A percentile compares a stretch with the other conserved stretches of the same genome.
phyloP scores from a whole-genome alignment of 139 green algal species.

The Closterium sp. region DNA sequence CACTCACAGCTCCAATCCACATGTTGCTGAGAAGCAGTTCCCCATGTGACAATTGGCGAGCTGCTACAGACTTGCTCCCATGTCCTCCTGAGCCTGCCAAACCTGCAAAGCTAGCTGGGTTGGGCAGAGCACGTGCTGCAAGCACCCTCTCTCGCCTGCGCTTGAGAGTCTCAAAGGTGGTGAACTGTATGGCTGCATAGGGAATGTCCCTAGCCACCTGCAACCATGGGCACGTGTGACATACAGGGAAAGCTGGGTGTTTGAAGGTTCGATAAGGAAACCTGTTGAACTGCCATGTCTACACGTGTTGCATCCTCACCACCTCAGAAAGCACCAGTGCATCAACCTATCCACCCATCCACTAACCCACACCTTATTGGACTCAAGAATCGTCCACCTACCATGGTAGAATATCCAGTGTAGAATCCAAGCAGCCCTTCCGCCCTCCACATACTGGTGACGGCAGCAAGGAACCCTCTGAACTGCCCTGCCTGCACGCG shows the following conservation, averaged over 20 bases:
- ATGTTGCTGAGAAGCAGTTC: slow-evolving; percentile 35
- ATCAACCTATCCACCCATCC: not conserved
- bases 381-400: not conserved
- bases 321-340: not conserved
- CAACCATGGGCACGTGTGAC: not conserved
- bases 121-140: not conserved
- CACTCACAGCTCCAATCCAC: slow-evolving; percentile 37
- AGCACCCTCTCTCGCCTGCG: slow-evolving; percentile 15
- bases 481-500: slow-evolving; percentile 50
- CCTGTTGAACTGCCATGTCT: not conserved
- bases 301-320: not conserved
- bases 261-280: not conserved
- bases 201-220: slow-evolving; percentile 57
- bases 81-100: not conserved
- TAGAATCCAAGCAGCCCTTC: slow-evolving; percentile 39
- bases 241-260: not conserved
- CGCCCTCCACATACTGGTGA: slow-evolving; percentile 11
- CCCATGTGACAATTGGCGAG: not conserved
- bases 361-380: not conserved
- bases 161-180: slow-evolving; percentile 50
- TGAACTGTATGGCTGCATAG: slow-evolving; percentile 53
- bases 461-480: slow-evolving; percentile 29
- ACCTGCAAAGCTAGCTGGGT: not conserved
- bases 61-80: not conserved
- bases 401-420: slow-evolving; percentile 21